Percentiles rank a stretch among this genome's conserved stretches.
Conservation (phyloP, 1,139 yeast genomes). For the Kazachstania sp. region DNA sequence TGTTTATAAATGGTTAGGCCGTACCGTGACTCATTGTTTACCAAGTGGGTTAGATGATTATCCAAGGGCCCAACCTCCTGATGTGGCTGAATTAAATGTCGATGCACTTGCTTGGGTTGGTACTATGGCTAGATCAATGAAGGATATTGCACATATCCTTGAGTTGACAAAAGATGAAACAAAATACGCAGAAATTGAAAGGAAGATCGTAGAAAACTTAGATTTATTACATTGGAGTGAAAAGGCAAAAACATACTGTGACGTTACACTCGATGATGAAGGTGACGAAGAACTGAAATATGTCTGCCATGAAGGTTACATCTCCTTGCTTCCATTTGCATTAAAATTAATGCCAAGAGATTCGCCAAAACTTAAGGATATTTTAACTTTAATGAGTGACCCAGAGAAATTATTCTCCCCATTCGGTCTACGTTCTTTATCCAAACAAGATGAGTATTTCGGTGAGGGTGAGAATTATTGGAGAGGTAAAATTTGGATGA, state of each 20-base stretch:
- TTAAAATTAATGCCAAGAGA: slow-evolving; percentile 57
- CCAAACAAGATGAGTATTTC: slow-evolving; percentile 56
- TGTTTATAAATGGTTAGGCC: slow-evolving; percentile 89
- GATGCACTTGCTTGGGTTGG: slow-evolving; percentile 93
- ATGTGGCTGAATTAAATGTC: slow-evolving; percentile 81
- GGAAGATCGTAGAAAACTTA: slow-evolving; percentile 52
- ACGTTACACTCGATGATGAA: slow-evolving; percentile 67
- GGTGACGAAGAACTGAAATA: slow-evolving; percentile 36
- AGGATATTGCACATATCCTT: slow-evolving; percentile 59
- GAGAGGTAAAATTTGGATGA: slow-evolving; percentile 93
- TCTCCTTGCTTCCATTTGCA: slow-evolving; percentile 77
- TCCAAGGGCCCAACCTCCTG: slow-evolving; percentile 78
- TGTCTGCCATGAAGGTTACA: slow-evolving; percentile 85
- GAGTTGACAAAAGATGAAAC: slow-evolving; percentile 50
- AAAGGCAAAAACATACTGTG: slow-evolving; percentile 66
- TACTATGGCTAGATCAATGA: slow-evolving; percentile 78
- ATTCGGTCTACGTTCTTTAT: slow-evolving; percentile 75
- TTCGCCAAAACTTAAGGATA: slow-evolving; percentile 41
- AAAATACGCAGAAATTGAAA: slow-evolving; percentile 45
- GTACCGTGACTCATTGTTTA: slow-evolving; percentile 74
- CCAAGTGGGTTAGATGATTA: slow-evolving; percentile 96
- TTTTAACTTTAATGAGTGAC: slow-evolving; percentile 53
- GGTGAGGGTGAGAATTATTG: slow-evolving; percentile 86
- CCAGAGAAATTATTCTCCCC: slow-evolving; percentile 71
- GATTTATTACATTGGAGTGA: slow-evolving; percentile 76